A percentile compares a stretch with the other conserved stretches of the same genome.
phyloP scores from a whole-genome alignment of 306 rosid species.

The Hylodesmum podocarpum region DNA sequence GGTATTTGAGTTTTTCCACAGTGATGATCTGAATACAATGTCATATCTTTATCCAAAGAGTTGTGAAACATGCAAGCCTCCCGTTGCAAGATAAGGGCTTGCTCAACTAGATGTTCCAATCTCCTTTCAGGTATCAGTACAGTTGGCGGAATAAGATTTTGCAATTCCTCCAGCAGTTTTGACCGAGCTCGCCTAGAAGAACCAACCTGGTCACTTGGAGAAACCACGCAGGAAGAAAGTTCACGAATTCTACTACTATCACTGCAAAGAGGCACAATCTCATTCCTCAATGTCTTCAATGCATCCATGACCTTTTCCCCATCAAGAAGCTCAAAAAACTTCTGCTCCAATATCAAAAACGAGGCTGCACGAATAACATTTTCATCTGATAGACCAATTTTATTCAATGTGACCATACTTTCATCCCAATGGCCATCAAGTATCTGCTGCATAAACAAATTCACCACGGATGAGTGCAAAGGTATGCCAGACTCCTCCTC shows the following conservation, averaged over 20 bases:
- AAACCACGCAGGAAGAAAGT: conserved; percentile 73
- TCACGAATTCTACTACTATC: conserved; percentile 66
- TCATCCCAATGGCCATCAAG: conserved; percentile 78
- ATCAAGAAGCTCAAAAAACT: conserved; percentile 76
- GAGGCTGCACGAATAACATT: conserved; percentile 59
- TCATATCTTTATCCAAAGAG: conserved; percentile 78
- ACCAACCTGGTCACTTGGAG: conserved; percentile 35
- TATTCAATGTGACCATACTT: conserved; percentile 65
- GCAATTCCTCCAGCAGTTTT: conserved; percentile 75
- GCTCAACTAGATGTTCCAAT: conserved; percentile 91
- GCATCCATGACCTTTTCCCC: conserved; percentile 75
- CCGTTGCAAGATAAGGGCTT: conserved; percentile 81
- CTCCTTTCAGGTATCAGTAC: conserved; percentile 88
- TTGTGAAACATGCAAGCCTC: conserved; percentile 88
- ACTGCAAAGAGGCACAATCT: conserved; percentile 63
- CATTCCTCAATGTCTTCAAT: conserved; percentile 75
- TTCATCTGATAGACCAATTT: conserved; percentile 70
- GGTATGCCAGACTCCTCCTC: conserved; percentile 95
- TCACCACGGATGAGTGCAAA: conserved; percentile 64
- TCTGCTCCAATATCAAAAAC: conserved; percentile 78
- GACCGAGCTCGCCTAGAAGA: conserved; percentile 55
- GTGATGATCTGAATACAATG: conserved; percentile 79
- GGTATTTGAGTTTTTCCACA: conserved; percentile 96
- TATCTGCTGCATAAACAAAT: conserved; percentile 75
- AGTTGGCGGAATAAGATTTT: conserved; percentile 79